Evolutionary conservation across 1,139 yeast species (phyloP).

Genomic region (Arxiozyma telluris): DNA sequence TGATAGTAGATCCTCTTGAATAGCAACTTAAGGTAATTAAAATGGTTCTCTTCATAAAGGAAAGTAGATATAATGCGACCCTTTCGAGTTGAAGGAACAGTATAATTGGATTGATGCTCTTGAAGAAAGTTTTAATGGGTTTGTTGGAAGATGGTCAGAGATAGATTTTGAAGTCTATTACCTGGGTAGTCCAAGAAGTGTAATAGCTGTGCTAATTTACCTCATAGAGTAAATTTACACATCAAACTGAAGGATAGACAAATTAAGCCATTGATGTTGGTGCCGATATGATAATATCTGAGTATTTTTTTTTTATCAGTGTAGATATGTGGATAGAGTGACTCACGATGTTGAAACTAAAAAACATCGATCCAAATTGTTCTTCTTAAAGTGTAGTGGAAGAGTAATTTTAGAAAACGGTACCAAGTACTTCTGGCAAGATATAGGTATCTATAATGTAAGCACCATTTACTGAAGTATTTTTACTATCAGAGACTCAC

Average conservation of each 20-base stretch:
- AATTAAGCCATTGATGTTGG: slow-evolving; percentile 89
- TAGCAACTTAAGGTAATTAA: slow-evolving; percentile 68
- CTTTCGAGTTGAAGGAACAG: slow-evolving; percentile 98
- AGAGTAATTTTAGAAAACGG: slow-evolving; percentile 72
- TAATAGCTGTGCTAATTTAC: slow-evolving; percentile 81
- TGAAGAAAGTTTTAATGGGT: slow-evolving; percentile 85
- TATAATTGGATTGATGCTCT: slow-evolving; percentile 84
- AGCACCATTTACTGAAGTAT: slow-evolving; percentile 91
- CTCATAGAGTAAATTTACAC: slow-evolving; percentile 86
- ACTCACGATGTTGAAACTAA: no score
- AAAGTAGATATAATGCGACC: slow-evolving; percentile 67
- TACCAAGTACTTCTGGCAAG: slow-evolving; percentile 56
- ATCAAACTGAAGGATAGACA: slow-evolving; percentile 75
- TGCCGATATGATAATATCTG: slow-evolving; percentile 93
- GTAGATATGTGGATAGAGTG: no score
- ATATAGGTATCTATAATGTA: slow-evolving; percentile 84
- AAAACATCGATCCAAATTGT: slow-evolving; percentile 33
- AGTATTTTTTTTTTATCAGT: slow-evolving; percentile 60
- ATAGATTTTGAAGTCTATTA: slow-evolving; percentile 86
- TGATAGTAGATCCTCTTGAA: slow-evolving; percentile 75
- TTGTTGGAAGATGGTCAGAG: slow-evolving; percentile 90
- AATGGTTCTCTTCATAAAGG: slow-evolving; percentile 53
- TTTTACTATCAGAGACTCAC: slow-evolving; percentile 15
- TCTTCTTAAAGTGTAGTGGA: slow-evolving; percentile 83
- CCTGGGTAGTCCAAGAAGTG: slow-evolving; percentile 71